Percentiles rank a stretch among this genome's conserved stretches.
phyloP scores from a whole-genome alignment of 2,329 filamentous ascomycete species.

The Xylaria sp. region DNA sequence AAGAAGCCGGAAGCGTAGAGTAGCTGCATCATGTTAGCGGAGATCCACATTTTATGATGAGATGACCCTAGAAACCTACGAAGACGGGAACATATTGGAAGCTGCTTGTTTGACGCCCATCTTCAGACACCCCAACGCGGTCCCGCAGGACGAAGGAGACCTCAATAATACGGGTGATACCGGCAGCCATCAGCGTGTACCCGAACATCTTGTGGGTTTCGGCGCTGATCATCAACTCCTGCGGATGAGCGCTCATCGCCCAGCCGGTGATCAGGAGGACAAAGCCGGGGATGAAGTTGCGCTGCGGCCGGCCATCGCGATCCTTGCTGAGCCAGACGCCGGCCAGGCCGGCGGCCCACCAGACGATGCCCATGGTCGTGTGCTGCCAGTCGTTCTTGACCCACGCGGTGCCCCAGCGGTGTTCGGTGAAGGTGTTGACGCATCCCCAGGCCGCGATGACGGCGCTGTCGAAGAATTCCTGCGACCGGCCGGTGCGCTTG shows the following conservation, averaged over 20 bases:
- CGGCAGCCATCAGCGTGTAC: constrained; percentile 92
- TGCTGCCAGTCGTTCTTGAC: constrained; percentile 94
- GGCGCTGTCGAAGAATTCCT: constrained; percentile 94
- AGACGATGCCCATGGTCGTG: constrained; percentile 98
- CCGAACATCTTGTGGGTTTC: constrained; percentile 90
- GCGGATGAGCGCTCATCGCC: constrained; percentile 92
- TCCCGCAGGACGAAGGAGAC: constrained; percentile 86
- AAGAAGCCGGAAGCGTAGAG: constrained; percentile 91
- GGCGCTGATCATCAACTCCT: constrained; percentile 79
- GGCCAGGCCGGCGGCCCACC: constrained; percentile 92
- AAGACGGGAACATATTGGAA: constrained; percentile 73
- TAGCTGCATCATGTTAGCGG: constrained; percentile 57
- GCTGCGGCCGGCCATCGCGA: constrained; percentile 80
- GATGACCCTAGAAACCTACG: constrained; percentile 51
- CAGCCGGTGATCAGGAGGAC: constrained; percentile 92
- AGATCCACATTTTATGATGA: not conserved
- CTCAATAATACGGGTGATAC: constrained; percentile 83
- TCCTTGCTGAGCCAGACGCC: constrained; percentile 90
- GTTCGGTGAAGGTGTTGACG: constrained; percentile 97
- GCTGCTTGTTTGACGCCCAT: constrained; percentile 69
- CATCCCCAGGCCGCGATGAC: constrained; percentile 95
- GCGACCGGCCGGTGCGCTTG: constrained; percentile 77
- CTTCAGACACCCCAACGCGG: constrained; percentile 62
- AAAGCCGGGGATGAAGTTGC: constrained; percentile 90
- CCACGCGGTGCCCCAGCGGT: constrained; percentile 89